A percentile compares a stretch with the other conserved stretches of the same genome.
Conservation (phyloP, 345 rosid species). For the Noccaea bulbosa region DNA sequence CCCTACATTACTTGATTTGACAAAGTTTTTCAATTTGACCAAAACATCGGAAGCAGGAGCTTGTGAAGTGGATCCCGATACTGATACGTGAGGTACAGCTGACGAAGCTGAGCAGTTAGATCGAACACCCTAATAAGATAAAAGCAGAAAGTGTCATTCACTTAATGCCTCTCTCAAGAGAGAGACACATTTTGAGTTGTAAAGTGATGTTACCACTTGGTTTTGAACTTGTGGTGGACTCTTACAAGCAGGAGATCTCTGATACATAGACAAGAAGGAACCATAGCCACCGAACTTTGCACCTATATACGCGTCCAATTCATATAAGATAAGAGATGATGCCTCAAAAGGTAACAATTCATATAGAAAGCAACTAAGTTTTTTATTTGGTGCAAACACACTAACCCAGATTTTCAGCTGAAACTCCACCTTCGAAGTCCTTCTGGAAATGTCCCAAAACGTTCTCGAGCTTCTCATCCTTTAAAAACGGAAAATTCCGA, state of each 20-base stretch:
- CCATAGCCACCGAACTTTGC: slow-evolving; percentile 50
- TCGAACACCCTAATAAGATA: slow-evolving; percentile 54
- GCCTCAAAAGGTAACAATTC: slow-evolving; percentile 12
- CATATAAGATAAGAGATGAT: slow-evolving; percentile 13
- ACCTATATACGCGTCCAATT: slow-evolving; percentile 44
- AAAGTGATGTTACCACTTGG: slow-evolving; percentile 45
- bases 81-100: slow-evolving; percentile 47
- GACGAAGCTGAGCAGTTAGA: slow-evolving; percentile 48
- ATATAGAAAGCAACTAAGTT: slow-evolving; percentile 29
- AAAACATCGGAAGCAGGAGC: slow-evolving; percentile 45
- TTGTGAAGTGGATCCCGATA: slow-evolving; percentile 48
- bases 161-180: slow-evolving; percentile 16
- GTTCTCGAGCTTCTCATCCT: slow-evolving; percentile 71
- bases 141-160: slow-evolving; percentile 19
- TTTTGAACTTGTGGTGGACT: slow-evolving; percentile 38
- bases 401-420: slow-evolving; percentile 77
- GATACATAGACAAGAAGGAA: slow-evolving; percentile 45
- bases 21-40: slow-evolving; percentile 48
- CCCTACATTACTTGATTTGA: slow-evolving; percentile 50
- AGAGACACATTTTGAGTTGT: neutral
- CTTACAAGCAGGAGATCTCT: slow-evolving; percentile 45
- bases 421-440: slow-evolving; percentile 82
- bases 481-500: neutral
- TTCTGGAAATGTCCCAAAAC: slow-evolving; percentile 77
- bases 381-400: slow-evolving; percentile 6